Percentiles rank a stretch among this genome's conserved stretches.
Evolutionary conservation across 306 rosid species (phyloP).

Genomic region (Benincasa hispida): DNA sequence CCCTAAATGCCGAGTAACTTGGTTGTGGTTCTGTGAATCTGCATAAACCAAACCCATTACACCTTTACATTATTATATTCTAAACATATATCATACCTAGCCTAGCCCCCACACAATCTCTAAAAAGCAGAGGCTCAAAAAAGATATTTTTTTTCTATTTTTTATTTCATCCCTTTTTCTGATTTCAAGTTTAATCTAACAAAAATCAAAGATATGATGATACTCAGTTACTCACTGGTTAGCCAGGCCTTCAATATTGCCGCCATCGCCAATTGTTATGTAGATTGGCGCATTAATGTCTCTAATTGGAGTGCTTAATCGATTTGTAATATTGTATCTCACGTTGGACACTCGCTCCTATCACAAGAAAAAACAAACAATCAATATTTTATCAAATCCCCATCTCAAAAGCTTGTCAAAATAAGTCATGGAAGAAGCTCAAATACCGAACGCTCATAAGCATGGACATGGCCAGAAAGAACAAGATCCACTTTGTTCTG

Average conservation of each 20-base stretch:
- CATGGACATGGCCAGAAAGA: constrained; percentile 20
- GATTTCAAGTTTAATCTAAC: background rate
- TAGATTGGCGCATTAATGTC: constrained; percentile 13
- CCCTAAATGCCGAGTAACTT: constrained; percentile 13
- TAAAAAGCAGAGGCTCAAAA: background rate
- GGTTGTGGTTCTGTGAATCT: constrained; percentile 14
- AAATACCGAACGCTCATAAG: constrained; percentile 18
- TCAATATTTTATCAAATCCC: background rate
- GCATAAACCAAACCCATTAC: background rate
- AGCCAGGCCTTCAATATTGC: constrained; percentile 16
- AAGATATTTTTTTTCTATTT: background rate
- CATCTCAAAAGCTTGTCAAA: background rate
- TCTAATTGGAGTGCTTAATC: constrained; percentile 9
- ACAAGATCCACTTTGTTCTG: constrained; percentile 17
- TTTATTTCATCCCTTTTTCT: background rate
- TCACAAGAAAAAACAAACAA: background rate
- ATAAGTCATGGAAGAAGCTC: background rate
- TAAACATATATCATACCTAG: no score
- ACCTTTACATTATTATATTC: background rate
- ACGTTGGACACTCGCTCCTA: constrained; percentile 8
- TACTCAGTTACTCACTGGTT: background rate
- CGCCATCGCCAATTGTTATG: constrained; percentile 16
- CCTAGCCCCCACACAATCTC: background rate
- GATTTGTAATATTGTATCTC: constrained; percentile 11
- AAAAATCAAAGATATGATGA: background rate